Conservation (phyloP, 2,329 filamentous ascomycete species). For the Epichloe festucae region DNA sequence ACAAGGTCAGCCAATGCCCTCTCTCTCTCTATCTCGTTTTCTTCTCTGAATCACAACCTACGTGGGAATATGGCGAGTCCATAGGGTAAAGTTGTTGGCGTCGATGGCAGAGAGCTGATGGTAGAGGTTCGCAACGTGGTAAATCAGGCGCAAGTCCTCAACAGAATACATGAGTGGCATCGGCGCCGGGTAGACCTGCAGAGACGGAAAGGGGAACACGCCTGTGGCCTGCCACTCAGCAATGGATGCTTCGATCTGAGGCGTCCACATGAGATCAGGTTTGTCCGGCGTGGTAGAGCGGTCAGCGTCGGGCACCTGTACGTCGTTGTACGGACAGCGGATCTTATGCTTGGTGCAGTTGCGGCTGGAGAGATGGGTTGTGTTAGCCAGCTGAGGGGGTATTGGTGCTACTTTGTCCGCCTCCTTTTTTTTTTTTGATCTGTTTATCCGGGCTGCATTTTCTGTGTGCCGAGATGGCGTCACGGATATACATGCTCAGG, state of each 20-base stretch:
- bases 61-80: constrained; percentile 88
- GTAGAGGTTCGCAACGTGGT: constrained; percentile 79
- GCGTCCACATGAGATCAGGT: constrained; percentile 69
- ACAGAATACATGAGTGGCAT: constrained; percentile 59
- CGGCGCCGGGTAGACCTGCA: constrained; percentile 63
- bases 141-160: constrained; percentile 76
- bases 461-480: not conserved
- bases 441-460: not conserved
- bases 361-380: constrained; percentile 42
- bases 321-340: constrained; percentile 94
- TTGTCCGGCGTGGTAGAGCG: constrained; percentile 48
- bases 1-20: not conserved
- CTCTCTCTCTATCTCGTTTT: not conserved
- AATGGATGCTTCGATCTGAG: constrained; percentile 70
- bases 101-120: constrained; percentile 66
- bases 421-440: not conserved
- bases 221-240: constrained; percentile 75
- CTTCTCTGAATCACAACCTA: constrained; percentile 34
- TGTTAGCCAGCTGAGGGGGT: constrained; percentile 5
- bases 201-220: constrained; percentile 71
- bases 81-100: constrained; percentile 75
- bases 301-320: constrained; percentile 49
- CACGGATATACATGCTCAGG: not conserved
- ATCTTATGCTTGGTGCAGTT: constrained; percentile 99
- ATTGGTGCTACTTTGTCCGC: not conserved